Evolutionary conservation across 148 eudicot genomes (phyloP).

Genomic region (Vaccinium macrocarpon): DNA sequence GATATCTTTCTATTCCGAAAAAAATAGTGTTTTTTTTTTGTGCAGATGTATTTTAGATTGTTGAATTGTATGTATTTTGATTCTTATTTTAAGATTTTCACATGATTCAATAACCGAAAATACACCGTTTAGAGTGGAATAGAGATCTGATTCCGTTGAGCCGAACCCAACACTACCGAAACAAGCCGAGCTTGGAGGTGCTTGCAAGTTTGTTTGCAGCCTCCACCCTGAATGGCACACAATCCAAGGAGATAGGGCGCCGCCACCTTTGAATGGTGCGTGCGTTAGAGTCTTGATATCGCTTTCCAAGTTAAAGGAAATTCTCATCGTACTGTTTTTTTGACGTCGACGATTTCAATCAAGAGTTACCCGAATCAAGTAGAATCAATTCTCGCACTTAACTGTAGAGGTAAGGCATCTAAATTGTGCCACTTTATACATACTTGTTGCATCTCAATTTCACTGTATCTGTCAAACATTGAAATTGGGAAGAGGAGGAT

Average conservation of each 20-base stretch:
- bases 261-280: background rate
- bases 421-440: background rate
- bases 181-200: too few species aligned
- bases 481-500: background rate
- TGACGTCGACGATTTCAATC: background rate
- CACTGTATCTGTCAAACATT: background rate
- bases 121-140: too few species aligned
- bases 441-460: background rate
- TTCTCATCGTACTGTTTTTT: background rate
- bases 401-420: background rate
- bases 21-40: too few species aligned
- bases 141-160: background rate
- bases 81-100: too few species aligned
- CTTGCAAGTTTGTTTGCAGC: too few species aligned
- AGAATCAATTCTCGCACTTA: background rate
- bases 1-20: too few species aligned
- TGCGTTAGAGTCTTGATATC: background rate
- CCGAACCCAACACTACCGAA: background rate
- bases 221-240: background rate
- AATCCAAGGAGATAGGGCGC: background rate
- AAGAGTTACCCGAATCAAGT: background rate
- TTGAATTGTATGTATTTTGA: too few species aligned
- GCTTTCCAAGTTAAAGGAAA: background rate
- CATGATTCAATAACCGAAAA: too few species aligned
- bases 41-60: too few species aligned